phyloP scores from a whole-genome alignment of 169 alveolate species.

The Eimeria sp. region DNA sequence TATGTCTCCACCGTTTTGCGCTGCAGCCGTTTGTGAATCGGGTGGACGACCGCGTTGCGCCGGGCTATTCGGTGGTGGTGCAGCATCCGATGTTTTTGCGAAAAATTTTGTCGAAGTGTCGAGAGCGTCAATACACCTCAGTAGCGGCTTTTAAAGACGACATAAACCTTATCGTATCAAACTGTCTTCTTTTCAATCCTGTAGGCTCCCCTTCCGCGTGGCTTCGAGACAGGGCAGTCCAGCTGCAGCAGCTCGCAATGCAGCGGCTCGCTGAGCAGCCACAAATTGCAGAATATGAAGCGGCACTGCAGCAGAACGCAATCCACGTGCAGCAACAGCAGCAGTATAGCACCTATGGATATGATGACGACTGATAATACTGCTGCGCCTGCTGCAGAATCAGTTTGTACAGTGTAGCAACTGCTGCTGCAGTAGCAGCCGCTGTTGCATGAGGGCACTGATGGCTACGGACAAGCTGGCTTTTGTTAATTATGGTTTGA shows the following conservation, averaged over 20 bases:
- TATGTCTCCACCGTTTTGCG: background rate
- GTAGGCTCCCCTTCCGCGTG: constrained; percentile 84
- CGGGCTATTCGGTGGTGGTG: constrained; percentile 90
- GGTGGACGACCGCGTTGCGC: constrained; percentile 92
- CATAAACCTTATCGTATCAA: constrained; percentile 88
- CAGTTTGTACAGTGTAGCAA: background rate
- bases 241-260: constrained; percentile 67
- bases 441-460: background rate
- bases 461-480: background rate
- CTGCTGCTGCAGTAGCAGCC: background rate
- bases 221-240: constrained; percentile 80
- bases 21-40: constrained; percentile 89
- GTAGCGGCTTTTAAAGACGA: constrained; percentile 89
- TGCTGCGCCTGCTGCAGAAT: background rate
- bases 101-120: constrained; percentile 88
- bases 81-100: constrained; percentile 92
- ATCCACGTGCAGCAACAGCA: constrained; percentile 51
- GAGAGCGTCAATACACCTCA: constrained; percentile 88
- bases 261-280: constrained; percentile 70
- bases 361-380: constrained; percentile 1
- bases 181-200: constrained; percentile 91
- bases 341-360: background rate
- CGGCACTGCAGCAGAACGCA: constrained; percentile 56
- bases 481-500: background rate
- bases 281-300: constrained; percentile 44